phyloP scores from a whole-genome alignment of 768 basidiomycete species.

The Dioszegia aurantiaca region DNA sequence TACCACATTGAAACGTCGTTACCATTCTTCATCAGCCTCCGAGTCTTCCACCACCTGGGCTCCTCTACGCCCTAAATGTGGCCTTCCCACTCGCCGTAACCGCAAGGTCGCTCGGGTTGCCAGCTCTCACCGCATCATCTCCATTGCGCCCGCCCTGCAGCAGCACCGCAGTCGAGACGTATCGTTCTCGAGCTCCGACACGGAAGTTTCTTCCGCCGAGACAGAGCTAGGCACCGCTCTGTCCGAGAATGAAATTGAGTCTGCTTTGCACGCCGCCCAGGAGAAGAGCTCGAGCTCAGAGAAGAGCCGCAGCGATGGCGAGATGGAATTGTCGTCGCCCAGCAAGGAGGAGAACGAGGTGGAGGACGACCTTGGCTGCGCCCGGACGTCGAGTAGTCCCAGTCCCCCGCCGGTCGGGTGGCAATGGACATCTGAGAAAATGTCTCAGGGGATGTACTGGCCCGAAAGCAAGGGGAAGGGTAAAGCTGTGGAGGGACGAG shows the following conservation, averaged over 20 bases:
- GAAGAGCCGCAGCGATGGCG: slow-evolving; percentile 2
- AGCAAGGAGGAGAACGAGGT: slow-evolving; percentile 10
- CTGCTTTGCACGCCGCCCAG: not conserved
- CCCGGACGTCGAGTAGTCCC: not conserved
- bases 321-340: not conserved
- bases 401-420: not conserved
- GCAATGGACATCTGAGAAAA: not conserved
- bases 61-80: not conserved
- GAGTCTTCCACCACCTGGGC: not conserved
- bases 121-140: not conserved
- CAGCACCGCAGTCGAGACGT: not conserved
- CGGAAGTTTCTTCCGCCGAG: slow-evolving; percentile 10
- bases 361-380: slow-evolving; percentile 4
- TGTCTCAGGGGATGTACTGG: not conserved
- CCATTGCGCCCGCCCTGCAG: slow-evolving; percentile 7
- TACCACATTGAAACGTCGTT: not conserved
- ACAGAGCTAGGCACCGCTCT: slow-evolving; percentile 10
- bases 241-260: slow-evolving; percentile 9
- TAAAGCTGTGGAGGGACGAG: not conserved
- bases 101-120: slow-evolving; percentile 1
- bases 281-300: not conserved
- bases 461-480: not conserved
- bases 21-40: slow-evolving; percentile 2
- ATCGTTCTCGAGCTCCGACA: slow-evolving; percentile 1
- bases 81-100: not conserved